A percentile compares a stretch with the other conserved stretches of the same genome.
phyloP scores from a whole-genome alignment of 2,329 filamentous ascomycete species.

The Golovinomyces cichoracearum region DNA sequence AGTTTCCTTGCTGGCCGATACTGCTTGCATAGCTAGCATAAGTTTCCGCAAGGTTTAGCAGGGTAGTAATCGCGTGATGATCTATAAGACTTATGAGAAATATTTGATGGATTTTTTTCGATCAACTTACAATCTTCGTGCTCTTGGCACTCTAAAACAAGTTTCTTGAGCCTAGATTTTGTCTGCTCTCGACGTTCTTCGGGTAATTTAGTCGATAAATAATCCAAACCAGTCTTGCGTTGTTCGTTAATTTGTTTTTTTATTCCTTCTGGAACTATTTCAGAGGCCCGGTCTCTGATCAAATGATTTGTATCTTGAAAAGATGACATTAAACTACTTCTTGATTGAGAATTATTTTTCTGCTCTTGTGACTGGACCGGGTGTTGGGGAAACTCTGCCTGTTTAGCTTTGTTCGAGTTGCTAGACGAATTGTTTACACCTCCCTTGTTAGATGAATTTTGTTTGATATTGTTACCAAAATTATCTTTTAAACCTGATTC shows the following conservation, averaged over 20 bases:
- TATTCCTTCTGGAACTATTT: slow-evolving; percentile 36
- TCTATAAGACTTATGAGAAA: slow-evolving; percentile 21
- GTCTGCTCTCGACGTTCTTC: slow-evolving; percentile 79
- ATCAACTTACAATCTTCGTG: slow-evolving; percentile 51
- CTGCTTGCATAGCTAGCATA: slow-evolving; percentile 53
- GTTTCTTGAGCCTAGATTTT: slow-evolving; percentile 87
- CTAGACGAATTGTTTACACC: slow-evolving; percentile 27
- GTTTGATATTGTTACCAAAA: slow-evolving; percentile 25
- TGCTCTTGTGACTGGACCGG: slow-evolving; percentile 28
- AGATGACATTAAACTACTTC: slow-evolving; percentile 26
- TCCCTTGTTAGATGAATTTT: background rate
- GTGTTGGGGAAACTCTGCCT: slow-evolving; percentile 28
- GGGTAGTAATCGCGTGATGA: slow-evolving; percentile 65
- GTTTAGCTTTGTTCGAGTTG: slow-evolving; percentile 29
- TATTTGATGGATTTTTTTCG: background rate
- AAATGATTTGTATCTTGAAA: slow-evolving; percentile 16
- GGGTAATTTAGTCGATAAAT: slow-evolving; percentile 67
- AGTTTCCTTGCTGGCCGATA: slow-evolving; percentile 35
- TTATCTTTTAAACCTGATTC: slow-evolving; percentile 47
- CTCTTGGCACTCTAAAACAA: slow-evolving; percentile 87
- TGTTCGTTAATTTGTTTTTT: slow-evolving; percentile 27
- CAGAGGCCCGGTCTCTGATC: slow-evolving; percentile 29
- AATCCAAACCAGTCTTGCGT: slow-evolving; percentile 36
- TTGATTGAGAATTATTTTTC: slow-evolving; percentile 19
- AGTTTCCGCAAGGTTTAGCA: slow-evolving; percentile 59